These are phyloP conservation scores for Ettlia oleoabundans DNA, from an alignment of 139 green algal genomes.

Conservation along the genomic window DNA sequence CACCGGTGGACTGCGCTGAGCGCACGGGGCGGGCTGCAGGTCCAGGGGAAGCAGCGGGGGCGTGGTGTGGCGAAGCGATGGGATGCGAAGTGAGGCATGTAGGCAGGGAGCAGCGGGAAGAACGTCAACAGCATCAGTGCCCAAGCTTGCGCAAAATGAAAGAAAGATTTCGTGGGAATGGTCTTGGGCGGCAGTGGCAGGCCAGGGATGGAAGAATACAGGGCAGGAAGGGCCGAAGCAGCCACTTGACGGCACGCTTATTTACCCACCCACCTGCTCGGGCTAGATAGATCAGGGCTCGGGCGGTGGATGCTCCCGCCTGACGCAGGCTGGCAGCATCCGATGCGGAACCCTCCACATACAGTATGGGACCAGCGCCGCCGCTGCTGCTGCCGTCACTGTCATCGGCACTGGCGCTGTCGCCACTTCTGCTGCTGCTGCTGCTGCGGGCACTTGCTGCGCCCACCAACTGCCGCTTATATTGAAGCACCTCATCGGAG, in stretches of 20 bases:
- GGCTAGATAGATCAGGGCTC: constrained; percentile 54
- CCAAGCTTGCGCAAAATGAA: too few species aligned
- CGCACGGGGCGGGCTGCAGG: constrained; percentile 41
- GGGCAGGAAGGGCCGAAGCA: too few species aligned
- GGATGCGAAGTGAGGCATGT: not conserved
- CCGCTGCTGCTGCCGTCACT: not conserved
- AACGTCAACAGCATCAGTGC: too few species aligned
- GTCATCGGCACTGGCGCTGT: too few species aligned
- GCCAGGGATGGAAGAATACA: too few species aligned
- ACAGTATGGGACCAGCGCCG: constrained; percentile 42
- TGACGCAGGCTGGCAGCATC: constrained; percentile 50
- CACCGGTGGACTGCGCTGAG: constrained; percentile 43
- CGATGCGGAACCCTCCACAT: constrained; percentile 57
- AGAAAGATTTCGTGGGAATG: too few species aligned
- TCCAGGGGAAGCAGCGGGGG: constrained; percentile 45
- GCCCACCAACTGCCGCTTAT: too few species aligned
- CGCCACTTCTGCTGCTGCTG: too few species aligned
- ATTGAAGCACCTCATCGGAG: too few species aligned
- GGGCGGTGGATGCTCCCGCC: constrained; percentile 42
- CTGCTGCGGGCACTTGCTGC: too few species aligned
- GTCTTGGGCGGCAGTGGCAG: too few species aligned
- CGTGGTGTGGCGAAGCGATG: constrained; percentile 10
- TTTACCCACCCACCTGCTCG: constrained; percentile 10
- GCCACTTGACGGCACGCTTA: not conserved
- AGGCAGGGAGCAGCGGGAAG: too few species aligned